Conservation (phyloP, 2,329 filamentous ascomycete species). For the Neophaeococcomyces aloes region DNA sequence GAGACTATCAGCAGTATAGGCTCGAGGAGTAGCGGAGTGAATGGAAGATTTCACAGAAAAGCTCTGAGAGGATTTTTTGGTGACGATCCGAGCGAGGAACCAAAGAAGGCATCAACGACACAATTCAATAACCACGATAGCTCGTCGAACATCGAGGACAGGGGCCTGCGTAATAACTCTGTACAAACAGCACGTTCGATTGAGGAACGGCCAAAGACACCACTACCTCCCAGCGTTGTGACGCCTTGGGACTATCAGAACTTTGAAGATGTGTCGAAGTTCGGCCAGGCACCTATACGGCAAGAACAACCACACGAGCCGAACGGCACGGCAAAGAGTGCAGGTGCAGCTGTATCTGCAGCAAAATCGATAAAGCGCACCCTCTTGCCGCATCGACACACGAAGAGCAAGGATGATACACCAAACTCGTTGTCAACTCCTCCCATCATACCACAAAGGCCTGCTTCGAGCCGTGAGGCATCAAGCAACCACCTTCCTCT, state of each 20-base stretch:
- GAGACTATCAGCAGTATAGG: slow-evolving; percentile 78
- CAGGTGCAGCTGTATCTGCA: slow-evolving; percentile 53
- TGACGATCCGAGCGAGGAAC: slow-evolving; percentile 60
- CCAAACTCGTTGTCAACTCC: slow-evolving; percentile 28
- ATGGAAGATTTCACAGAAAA: slow-evolving; percentile 55
- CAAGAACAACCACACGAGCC: slow-evolving; percentile 49
- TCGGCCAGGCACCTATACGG: slow-evolving; percentile 19
- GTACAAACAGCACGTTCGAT: slow-evolving; percentile 54
- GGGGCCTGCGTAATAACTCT: slow-evolving; percentile 64
- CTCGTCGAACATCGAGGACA: slow-evolving; percentile 48
- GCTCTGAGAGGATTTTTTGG: slow-evolving; percentile 88
- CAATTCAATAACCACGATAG: slow-evolving; percentile 48
- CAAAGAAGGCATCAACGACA: slow-evolving; percentile 36
- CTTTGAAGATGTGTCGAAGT: slow-evolving; percentile 43
- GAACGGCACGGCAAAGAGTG: slow-evolving; percentile 62
- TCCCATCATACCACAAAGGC: slow-evolving; percentile 49
- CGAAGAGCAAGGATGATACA: slow-evolving; percentile 49
- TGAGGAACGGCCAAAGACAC: slow-evolving; percentile 32
- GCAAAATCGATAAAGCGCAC: neutral
- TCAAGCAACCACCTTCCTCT: slow-evolving; percentile 39
- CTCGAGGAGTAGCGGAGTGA: slow-evolving; percentile 61
- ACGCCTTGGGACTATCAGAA: slow-evolving; percentile 97
- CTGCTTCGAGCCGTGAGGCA: slow-evolving; percentile 67
- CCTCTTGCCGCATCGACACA: slow-evolving; percentile 38
- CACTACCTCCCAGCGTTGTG: slow-evolving; percentile 75